These are phyloP conservation scores for Vigna trinervia DNA, from an alignment of 306 rosid species.

Conservation along the genomic window DNA sequence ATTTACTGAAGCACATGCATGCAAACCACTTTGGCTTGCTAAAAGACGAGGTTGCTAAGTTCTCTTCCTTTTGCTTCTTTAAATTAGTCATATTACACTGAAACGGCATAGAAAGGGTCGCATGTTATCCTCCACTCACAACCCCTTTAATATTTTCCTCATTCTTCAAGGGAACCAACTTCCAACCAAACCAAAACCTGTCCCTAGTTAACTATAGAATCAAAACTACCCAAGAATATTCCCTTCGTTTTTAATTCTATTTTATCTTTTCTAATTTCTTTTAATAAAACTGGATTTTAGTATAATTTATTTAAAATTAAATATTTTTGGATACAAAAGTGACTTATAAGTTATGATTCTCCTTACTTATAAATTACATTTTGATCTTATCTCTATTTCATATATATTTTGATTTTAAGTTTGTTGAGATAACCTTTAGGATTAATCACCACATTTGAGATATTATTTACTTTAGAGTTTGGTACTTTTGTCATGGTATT, in stretches of 20 bases:
- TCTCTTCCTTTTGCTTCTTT: constrained; percentile 36
- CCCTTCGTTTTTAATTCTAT: neutral
- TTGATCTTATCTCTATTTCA: no score
- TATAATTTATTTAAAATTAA: no score
- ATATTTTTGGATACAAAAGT: no score
- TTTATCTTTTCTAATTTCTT: no score
- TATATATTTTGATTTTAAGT: no score
- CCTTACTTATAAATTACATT: no score
- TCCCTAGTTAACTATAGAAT: constrained; percentile 43
- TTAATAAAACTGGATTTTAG: no score
- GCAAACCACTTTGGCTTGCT: constrained; percentile 57
- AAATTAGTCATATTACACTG: constrained; percentile 32
- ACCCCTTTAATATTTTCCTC: constrained; percentile 47
- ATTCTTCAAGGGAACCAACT: constrained; percentile 45
- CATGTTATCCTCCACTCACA: constrained; percentile 71
- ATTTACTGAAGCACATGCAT: constrained; percentile 63
- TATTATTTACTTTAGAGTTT: no score
- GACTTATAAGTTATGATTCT: no score
- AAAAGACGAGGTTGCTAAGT: constrained; percentile 47
- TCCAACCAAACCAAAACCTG: constrained; percentile 40
- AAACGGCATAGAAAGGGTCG: constrained; percentile 47
- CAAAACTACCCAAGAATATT: constrained; percentile 63
- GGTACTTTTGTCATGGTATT: no score
- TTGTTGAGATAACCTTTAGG: no score
- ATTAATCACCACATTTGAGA: no score